Conservation (phyloP, 495 filamentous ascomycete genomes). For the Annulohypoxylon bovei region DNA sequence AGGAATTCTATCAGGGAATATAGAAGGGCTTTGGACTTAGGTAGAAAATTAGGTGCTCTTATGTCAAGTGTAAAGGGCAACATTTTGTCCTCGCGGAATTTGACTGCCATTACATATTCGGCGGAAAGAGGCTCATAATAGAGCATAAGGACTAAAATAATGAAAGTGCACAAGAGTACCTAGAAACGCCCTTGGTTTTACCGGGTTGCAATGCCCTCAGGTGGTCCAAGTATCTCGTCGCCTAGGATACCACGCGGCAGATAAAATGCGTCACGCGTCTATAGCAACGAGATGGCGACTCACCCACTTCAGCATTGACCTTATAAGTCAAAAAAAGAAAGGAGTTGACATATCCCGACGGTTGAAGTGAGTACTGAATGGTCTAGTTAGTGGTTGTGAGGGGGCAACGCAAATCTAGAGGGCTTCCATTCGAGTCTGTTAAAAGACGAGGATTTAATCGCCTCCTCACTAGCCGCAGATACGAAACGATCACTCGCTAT, state of each 20-base stretch:
- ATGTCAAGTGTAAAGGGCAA: no score
- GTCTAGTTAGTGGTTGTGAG: background rate
- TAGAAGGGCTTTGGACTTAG: no score
- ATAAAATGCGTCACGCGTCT: background rate
- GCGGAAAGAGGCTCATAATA: no score
- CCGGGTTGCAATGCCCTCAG: no score
- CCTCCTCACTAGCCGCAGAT: background rate
- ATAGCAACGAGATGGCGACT: background rate
- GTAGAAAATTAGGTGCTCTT: no score
- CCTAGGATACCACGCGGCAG: background rate
- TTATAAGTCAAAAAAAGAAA: background rate
- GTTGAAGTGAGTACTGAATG: background rate
- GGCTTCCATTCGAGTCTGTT: background rate
- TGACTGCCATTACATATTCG: no score
- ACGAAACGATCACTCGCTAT: background rate
- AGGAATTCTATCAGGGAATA: no score
- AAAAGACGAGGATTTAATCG: background rate
- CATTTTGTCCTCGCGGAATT: no score
- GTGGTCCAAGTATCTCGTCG: no score
- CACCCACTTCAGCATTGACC: background rate
- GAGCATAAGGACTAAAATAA: no score
- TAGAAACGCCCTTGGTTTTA: no score
- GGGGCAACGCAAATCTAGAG: background rate
- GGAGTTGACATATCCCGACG: background rate
- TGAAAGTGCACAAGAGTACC: no score